Evolutionary conservation across 148 eudicot genomes (phyloP), one percentile per base, ranked within the genome.

Genomic region (Linanthus parryae): DNA sequence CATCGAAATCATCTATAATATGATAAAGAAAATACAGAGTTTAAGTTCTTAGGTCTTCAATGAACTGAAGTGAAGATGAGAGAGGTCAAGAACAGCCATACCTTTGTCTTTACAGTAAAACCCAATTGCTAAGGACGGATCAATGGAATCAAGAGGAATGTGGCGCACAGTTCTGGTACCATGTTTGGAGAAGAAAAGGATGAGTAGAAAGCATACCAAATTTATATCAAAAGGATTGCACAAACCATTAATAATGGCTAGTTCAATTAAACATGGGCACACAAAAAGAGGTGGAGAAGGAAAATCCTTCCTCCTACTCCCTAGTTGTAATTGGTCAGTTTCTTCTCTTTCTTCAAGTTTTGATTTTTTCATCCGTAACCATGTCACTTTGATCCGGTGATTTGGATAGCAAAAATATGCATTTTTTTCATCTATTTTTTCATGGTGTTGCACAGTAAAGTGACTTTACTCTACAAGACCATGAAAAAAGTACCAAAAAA

Each of bases 41-140:
- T 57, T 16, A 33, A 57, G 4, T 15, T 16, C 27, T 16, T 21
- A 20, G 10, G 10, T 33, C 23, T 37, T 22, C 25, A 17, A 42
- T 15, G 1, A 17, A 45, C 29, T 12, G 15, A 42, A 21, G 16
- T 3, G 17, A 10, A 0, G n/a, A 26, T 39, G 7, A 18, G 15
- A 45, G 7, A 22, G 6, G 9, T n/a, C 18, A 1, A 6, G 19
- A 9, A 21, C 2, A 56, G n/a, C 0, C 69, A 15, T 74, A 90
- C 97, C 84, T 80, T 80, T 78, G 77, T 83, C 84, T 68, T 67
- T 62, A 78, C 91, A 85, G 37, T 90, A 90, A 70, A 85, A 90
- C 63, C 97, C 97, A 29, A 90, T 80, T 6, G 97, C 95, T 76
- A 90, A 63, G 53, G 98, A 91, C 8, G 98, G 72, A 77, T 91